These are phyloP conservation scores for Dendrobium chrysotoxum DNA, from an alignment of 106 monocot genomes.

Conservation along the genomic window DNA sequence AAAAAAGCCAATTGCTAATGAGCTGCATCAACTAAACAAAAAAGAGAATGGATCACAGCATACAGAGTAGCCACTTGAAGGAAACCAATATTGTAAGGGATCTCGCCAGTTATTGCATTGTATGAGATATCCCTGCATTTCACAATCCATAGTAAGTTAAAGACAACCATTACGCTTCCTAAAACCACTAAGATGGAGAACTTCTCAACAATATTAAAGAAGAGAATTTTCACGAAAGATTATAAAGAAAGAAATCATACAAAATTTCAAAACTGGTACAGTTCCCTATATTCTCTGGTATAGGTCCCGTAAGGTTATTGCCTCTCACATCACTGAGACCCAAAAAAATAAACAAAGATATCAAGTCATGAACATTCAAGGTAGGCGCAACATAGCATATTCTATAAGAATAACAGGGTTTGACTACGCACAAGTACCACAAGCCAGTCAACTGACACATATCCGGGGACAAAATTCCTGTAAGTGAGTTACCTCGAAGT, in stretches of 20 bases:
- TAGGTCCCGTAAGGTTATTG: constrained; percentile 79
- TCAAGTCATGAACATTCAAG: constrained; percentile 1
- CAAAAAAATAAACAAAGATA: background rate
- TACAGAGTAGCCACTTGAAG: constrained; percentile 99
- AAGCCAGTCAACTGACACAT: constrained; percentile 95
- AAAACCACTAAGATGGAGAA: background rate
- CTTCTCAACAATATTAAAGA: background rate
- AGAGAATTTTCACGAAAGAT: background rate
- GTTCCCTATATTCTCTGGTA: constrained; percentile 93
- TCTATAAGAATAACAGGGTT: background rate
- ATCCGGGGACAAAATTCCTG: constrained; percentile 80
- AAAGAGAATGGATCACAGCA: constrained; percentile 4
- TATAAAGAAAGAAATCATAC: constrained; percentile 26
- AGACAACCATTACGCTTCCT: background rate
- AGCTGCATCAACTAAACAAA: background rate
- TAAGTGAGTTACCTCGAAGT: constrained; percentile 71
- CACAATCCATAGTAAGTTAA: background rate
- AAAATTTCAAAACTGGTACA: constrained; percentile 97
- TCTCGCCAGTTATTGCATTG: constrained; percentile 86
- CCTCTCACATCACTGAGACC: constrained; percentile 83
- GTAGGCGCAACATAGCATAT: background rate
- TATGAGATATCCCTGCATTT: constrained; percentile 87
- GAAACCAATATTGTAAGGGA: constrained; percentile 97
- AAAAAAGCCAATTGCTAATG: background rate
- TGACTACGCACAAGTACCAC: constrained; percentile 88